phyloP scores from a whole-genome alignment of 345 rosid genomes.

The Anacardium occidentale region DNA sequence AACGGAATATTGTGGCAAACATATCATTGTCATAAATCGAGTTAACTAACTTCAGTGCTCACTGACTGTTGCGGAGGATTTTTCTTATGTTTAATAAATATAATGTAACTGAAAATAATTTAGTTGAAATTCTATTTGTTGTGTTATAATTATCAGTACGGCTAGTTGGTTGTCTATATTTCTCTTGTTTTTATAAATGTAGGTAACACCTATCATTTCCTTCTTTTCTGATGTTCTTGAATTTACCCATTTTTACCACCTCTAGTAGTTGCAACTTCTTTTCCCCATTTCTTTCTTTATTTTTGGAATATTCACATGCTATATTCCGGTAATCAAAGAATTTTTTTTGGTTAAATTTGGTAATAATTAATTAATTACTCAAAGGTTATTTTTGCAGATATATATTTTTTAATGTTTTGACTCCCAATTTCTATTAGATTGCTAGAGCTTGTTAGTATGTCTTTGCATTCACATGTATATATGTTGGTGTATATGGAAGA shows the following conservation, averaged over 20 bases:
- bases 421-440: slow-evolving; percentile 4
- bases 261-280: background rate
- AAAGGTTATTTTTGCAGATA: background rate
- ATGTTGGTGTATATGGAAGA: background rate
- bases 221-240: background rate
- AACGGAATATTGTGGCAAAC: background rate
- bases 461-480: background rate
- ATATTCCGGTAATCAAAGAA: background rate
- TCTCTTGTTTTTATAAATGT: background rate
- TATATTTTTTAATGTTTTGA: background rate
- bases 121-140: background rate
- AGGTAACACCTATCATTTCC: background rate
- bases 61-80: background rate
- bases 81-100: background rate
- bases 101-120: background rate
- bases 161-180: background rate
- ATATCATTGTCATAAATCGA: background rate
- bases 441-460: background rate
- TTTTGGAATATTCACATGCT: background rate
- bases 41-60: background rate
- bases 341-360: background rate
- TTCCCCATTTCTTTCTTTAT: background rate
- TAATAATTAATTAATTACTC: background rate
- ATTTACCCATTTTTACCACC: background rate
- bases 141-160: background rate